Evolutionary conservation across 441 rosid genomes (phyloP).

Genomic region (Pelargonium cotyledonis): DNA sequence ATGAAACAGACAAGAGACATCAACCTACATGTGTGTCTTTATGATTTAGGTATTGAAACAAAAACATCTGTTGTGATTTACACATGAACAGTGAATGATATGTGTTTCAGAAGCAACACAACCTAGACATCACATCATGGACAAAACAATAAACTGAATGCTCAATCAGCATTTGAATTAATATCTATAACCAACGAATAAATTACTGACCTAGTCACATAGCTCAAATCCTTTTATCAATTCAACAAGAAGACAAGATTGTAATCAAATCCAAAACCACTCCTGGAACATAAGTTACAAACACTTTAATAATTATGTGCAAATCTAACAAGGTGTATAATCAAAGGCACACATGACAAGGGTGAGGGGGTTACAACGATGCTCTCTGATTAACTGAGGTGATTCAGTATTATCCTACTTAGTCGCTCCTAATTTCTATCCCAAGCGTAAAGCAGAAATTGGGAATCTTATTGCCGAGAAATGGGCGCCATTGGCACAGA

Average conservation of each 20-base stretch:
- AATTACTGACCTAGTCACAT: neutral
- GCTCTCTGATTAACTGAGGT: neutral
- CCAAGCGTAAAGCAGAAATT: no score
- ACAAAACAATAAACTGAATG: neutral
- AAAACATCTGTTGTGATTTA: no score
- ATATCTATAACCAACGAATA: neutral
- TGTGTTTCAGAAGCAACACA: no score
- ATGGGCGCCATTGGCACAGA: no score
- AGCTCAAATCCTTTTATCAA: neutral
- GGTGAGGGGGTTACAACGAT: neutral
- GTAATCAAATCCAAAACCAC: neutral
- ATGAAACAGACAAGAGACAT: no score
- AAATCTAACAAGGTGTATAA: neutral
- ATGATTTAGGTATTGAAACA: no score
- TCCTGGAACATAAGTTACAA: neutral
- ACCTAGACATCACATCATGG: neutral
- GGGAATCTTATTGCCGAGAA: no score
- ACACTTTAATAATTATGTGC: slow-evolving; percentile 5
- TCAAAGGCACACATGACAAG: neutral
- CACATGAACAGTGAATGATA: no score
- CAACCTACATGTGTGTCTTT: no score
- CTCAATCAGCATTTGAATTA: neutral
- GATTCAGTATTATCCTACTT: neutral
- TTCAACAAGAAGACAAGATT: neutral
- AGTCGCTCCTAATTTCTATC: neutral